Evolutionary conservation across 495 filamentous ascomycete genomes (phyloP), one percentile per base, ranked within the genome.

Genomic region (Penicillium ucsense): DNA sequence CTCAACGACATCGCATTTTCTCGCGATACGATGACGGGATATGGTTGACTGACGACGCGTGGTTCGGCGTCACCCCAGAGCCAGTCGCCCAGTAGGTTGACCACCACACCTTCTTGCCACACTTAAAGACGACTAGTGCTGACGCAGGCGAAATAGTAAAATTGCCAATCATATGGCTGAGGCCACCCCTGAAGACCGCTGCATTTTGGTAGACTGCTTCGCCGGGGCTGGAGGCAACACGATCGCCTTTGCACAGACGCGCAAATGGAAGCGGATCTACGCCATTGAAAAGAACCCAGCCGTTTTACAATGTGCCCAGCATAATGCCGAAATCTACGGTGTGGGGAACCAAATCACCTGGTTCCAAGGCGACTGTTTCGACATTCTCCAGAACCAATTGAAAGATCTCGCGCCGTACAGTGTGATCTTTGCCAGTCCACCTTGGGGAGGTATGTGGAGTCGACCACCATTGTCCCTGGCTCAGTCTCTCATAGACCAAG

Each of bases 11-110:
- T 60, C 80, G 77, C 40, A 83, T 97, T 44, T 97, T 94, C 66
- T 79, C 82, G 32, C 76, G 67, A 49, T 94, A 91, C 59, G 82
- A 88, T 57, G 79, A 88, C 35, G 91, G 88, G 10, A 78, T 98
- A 59, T 86, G 82, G 75, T 81, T 97, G 71, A 97, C 92, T 0
- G 81, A 89, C 57, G 81, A 87, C 68, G 84, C 88, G 30, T 98
- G 92, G 92, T 98, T 89, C 66, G 94, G 89, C 39, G 86, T 97
- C 6, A 97, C 92, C 1, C 89, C 92, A 8, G 92, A 97, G 64
- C 84, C 82, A 8, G 78, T 97, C 27, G 92, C 92, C 35, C 81
- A 71, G 89, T 94, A 74, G 5, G 48, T 56, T 44, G 54, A 4
- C 33, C 27, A 8, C 35, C 35, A 12, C n/a, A 8, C 7, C 33